Percentiles rank a stretch among this genome's conserved stretches.
Evolutionary conservation across 192 early-diverging fungal genomes (phyloP).

Genomic region (Powellomyces hirtus): DNA sequence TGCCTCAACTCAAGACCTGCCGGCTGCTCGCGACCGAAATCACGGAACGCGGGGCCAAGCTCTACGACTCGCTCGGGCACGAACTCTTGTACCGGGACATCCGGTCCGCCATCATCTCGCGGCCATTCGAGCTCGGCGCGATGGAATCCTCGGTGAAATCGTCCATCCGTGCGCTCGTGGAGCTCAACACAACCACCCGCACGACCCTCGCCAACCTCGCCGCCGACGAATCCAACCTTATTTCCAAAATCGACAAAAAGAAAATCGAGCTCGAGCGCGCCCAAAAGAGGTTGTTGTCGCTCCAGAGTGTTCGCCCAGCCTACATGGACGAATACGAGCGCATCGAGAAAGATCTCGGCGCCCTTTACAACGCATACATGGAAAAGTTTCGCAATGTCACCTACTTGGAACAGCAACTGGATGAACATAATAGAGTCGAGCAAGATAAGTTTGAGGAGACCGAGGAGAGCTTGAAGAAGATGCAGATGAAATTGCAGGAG

Average conservation of each 20-base stretch:
- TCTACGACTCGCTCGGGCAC: conserved; percentile 45
- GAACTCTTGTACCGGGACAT: conserved; percentile 41
- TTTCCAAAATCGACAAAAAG: conserved; percentile 57
- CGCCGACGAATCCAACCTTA: conserved; percentile 47
- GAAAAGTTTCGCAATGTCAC: conserved; percentile 50
- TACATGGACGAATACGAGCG: conserved; percentile 63
- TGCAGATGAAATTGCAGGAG: conserved; percentile 52
- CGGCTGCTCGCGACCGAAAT: conserved; percentile 44
- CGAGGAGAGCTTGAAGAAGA: conserved; percentile 43
- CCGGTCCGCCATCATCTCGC: conserved; percentile 40
- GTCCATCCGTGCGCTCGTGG: conserved; percentile 30
- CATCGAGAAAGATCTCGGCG: conserved; percentile 49
- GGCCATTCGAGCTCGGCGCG: conserved; percentile 46
- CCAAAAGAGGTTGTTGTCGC: conserved; percentile 47
- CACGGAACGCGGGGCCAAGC: conserved; percentile 43
- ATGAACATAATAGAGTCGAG: conserved; percentile 50
- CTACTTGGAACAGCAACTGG: conserved; percentile 54
- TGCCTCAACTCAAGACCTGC: conserved; percentile 43
- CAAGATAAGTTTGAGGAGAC: conserved; percentile 58
- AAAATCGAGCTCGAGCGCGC: conserved; percentile 51
- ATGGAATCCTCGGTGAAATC: conserved; percentile 45
- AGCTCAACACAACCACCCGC: conserved; percentile 31
- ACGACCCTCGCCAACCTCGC: conserved; percentile 35
- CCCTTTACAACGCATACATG: conserved; percentile 51
- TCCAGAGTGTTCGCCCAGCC: conserved; percentile 54